Percentiles rank a stretch among this genome's conserved stretches.
Conservation (phyloP, 495 filamentous ascomycete genomes). For the Annulohypoxylon nitens region DNA sequence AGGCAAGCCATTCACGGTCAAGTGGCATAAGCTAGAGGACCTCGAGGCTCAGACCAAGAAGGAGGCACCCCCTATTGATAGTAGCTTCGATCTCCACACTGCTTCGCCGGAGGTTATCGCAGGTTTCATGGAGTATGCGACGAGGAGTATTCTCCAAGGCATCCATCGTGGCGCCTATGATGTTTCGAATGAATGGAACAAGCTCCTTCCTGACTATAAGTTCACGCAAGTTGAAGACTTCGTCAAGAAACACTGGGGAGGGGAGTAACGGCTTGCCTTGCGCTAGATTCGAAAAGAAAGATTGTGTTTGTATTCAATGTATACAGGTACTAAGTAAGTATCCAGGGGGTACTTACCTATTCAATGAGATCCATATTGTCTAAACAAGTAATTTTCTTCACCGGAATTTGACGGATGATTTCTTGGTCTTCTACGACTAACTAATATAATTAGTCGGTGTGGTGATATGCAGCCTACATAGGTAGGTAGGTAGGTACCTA, state of each 20-base stretch:
- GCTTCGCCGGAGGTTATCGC: slow-evolving; percentile 56
- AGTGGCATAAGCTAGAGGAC: slow-evolving; percentile 58
- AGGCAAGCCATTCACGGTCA: slow-evolving; percentile 56
- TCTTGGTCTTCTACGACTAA: too few relatives aligned
- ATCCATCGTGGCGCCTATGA: slow-evolving; percentile 52
- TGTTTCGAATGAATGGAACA: slow-evolving; percentile 66
- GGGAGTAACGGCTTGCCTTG: slow-evolving; percentile 38
- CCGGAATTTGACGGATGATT: too few relatives aligned
- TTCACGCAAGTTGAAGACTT: slow-evolving; percentile 63
- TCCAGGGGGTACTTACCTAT: too few relatives aligned
- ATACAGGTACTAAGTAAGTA: too few relatives aligned
- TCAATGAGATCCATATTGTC: too few relatives aligned
- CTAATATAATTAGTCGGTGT: too few relatives aligned
- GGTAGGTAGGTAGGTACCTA: too few relatives aligned
- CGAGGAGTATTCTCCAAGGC: slow-evolving; percentile 55
- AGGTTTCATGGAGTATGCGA: slow-evolving; percentile 44
- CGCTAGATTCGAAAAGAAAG: neutral
- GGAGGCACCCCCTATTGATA: slow-evolving; percentile 56
- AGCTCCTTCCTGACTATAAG: slow-evolving; percentile 64
- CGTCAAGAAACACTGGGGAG: slow-evolving; percentile 59
- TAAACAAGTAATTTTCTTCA: too few relatives aligned
- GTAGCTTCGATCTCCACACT: slow-evolving; percentile 56
- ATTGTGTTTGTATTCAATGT: neutral
- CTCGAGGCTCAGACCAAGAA: slow-evolving; percentile 56
- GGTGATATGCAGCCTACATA: too few relatives aligned